Evolutionary conservation across 2,329 filamentous ascomycete species (phyloP).

Genomic region (Macroventuria anomochaeta): DNA sequence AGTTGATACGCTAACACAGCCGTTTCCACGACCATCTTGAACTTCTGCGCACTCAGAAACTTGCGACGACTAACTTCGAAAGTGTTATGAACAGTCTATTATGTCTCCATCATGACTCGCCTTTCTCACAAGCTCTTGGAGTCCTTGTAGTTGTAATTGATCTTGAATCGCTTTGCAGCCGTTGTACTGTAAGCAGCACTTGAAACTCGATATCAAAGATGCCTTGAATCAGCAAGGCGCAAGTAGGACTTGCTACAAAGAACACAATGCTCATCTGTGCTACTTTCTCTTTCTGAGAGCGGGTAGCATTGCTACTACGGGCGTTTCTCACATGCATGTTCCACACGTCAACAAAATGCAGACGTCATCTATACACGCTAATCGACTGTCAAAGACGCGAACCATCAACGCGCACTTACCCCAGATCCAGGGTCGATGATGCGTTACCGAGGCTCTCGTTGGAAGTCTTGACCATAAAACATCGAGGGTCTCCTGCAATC

Average conservation of each 20-base stretch:
- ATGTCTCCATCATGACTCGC: too few species aligned
- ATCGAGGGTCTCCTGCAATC: neutral
- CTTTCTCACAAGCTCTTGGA: too few species aligned
- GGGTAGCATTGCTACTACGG: neutral
- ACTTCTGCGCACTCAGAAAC: neutral
- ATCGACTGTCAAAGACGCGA: constrained; percentile 8
- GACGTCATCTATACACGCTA: constrained; percentile 21
- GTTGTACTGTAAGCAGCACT: too few species aligned
- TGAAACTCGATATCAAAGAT: neutral
- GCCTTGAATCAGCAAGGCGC: neutral
- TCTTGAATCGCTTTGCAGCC: too few species aligned
- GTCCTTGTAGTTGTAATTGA: too few species aligned
- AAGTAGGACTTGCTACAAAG: neutral
- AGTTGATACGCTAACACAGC: neutral
- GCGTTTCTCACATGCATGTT: constrained; percentile 4
- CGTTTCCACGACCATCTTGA: neutral
- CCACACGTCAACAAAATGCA: constrained; percentile 11
- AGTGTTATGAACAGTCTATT: neutral
- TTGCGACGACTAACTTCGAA: neutral
- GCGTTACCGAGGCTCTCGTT: constrained; percentile 12
- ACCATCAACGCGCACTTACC: constrained; percentile 7
- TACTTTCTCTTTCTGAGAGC: neutral
- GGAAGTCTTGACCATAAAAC: constrained; percentile 1
- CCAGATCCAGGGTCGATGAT: constrained; percentile 14
- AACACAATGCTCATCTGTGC: neutral